phyloP scores from a whole-genome alignment of 2,329 filamentous ascomycete genomes.

The Ceratocystis variospora region DNA sequence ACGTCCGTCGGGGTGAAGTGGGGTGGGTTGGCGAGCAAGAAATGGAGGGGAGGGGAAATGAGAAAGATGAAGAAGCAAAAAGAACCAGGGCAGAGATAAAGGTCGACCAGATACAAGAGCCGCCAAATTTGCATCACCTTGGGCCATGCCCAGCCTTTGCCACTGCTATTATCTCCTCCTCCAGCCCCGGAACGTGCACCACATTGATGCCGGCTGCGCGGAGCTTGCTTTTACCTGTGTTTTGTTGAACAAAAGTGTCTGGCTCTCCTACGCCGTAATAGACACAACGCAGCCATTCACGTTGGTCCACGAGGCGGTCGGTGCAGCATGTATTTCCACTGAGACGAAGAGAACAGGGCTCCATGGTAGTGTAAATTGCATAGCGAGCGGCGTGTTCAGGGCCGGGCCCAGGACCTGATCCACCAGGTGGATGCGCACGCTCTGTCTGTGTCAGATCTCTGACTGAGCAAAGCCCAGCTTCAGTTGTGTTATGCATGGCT shows the following conservation, averaged over 20 bases:
- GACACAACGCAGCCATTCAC: constrained; percentile 54
- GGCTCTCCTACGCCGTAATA: constrained; percentile 84
- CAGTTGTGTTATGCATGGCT: constrained; percentile 28
- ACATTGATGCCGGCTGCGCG: constrained; percentile 60
- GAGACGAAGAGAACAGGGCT: constrained; percentile 61
- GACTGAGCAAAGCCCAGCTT: constrained; percentile 28
- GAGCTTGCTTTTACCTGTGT: constrained; percentile 58
- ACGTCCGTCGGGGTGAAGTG: too few species aligned
- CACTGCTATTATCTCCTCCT: constrained; percentile 65
- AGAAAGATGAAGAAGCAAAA: too few species aligned
- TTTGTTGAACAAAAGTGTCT: constrained; percentile 74
- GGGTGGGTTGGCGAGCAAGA: too few species aligned
- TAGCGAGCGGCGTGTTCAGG: too few species aligned
- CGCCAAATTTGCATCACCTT: neutral
- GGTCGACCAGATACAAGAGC: too few species aligned
- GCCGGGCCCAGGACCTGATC: too few species aligned
- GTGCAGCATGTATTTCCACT: constrained; percentile 67
- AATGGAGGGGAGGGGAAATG: too few species aligned
- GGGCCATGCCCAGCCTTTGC: constrained; percentile 64
- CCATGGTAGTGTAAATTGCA: constrained; percentile 80
- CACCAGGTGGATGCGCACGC: constrained; percentile 21
- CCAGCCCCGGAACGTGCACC: constrained; percentile 57
- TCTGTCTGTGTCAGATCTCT: constrained; percentile 28
- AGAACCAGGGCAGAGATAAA: too few species aligned
- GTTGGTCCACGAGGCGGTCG: constrained; percentile 57